Evolutionary conservation across 164 flowering plant species (phyloP), one percentile per base, ranked within the genome.

Genomic region (Annona squamosa): DNA sequence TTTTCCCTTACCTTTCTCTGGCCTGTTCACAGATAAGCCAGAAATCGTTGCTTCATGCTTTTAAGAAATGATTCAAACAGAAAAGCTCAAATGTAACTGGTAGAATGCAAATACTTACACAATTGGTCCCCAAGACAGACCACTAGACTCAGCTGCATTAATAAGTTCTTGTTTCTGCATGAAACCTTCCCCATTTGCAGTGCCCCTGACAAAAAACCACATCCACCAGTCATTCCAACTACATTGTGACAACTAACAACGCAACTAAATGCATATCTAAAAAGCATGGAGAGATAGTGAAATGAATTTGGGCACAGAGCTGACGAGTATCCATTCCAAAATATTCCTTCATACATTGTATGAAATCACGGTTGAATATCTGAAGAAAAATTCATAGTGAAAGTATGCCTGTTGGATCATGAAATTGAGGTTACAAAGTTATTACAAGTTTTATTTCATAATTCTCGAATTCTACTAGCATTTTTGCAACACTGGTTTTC

Each of bases 141-240:
- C 98, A 83, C 98, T 96, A 45, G 91, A 89, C 83, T 93, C 99
- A 74, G 98, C 90, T 46, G 92, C 97, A 84, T 91, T 95, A 78
- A 91, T 89, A 67, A 96, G 90, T 75, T 93, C 97, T 74, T 90
- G 94, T 73, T 91, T 96, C 71, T 78, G 85, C 98, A 96, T 93
- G 79, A 78, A 92, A 46, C 85, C 89, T 46, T 43, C 77, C 63
- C 92, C 97, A 77, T 79, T 85, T 59, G 74, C 73, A 68, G 82
- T 84, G 46, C 77, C 90, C 89, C 98, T 91, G 74, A 63, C 3
- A 65, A 46, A 70, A 46, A 9, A 6, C 41, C 10, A 69, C 63
- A 17, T 41, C 44, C 37, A 18, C 63, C 17, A 37, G 2, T 72
- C 46, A 69, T 70, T 70, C 37, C 65, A 17, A 2, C 4, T 12